Conservation (phyloP, 345 rosid species). For the Euclidium syriacum region DNA sequence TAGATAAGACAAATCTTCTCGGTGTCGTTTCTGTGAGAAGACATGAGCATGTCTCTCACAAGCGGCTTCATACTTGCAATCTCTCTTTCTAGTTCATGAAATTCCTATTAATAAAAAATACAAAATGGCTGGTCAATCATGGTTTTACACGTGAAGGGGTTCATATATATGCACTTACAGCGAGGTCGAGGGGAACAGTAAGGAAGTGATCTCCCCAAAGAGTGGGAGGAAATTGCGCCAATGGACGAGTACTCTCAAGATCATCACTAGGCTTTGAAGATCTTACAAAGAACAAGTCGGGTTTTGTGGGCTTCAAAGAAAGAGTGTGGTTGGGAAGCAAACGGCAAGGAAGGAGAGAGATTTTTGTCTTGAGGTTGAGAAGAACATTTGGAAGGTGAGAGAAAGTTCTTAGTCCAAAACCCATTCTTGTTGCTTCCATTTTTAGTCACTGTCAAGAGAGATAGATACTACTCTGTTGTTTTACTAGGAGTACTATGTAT, state of each 20-base stretch:
- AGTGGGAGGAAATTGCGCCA: conserved; percentile 2
- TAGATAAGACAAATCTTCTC: conserved; percentile 15
- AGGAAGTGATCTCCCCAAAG: conserved; percentile 11
- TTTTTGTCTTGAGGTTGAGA: neutral
- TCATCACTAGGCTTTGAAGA: neutral
- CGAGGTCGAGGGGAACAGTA: neutral
- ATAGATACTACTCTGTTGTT: neutral
- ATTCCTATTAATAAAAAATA: neutral
- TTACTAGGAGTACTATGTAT: too few species aligned
- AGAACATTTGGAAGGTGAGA: neutral
- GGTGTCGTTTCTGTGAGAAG: neutral
- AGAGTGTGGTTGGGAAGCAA: neutral
- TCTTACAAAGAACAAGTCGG: neutral
- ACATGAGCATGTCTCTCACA: neutral
- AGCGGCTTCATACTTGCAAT: neutral
- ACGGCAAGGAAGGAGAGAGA: neutral
- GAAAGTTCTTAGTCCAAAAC: neutral
- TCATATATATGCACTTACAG: neutral
- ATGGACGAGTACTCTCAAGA: conserved; percentile 14
- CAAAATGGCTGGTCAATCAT: neutral
- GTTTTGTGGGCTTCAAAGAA: neutral
- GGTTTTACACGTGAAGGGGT: neutral
- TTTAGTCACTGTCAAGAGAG: neutral
- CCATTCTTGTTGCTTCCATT: neutral
- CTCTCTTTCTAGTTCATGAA: conserved; percentile 1